phyloP scores from a whole-genome alignment of 768 basidiomycete genomes.

The Omphalotus guepiniiformis region DNA sequence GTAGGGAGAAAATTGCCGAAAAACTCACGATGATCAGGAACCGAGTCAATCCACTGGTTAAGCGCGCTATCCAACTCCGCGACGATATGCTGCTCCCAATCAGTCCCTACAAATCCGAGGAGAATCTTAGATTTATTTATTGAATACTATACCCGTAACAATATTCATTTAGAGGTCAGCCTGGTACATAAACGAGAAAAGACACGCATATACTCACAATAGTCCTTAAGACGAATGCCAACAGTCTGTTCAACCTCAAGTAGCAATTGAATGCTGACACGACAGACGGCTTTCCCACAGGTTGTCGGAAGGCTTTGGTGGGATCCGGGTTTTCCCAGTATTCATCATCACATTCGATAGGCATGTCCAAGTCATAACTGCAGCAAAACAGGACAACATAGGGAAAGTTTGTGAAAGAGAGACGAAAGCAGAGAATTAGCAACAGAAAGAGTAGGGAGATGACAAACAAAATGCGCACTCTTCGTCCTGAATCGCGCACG shows the following conservation, averaged over 20 bases:
- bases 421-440: background rate
- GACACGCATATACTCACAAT: constrained; percentile 24
- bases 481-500: constrained; percentile 54
- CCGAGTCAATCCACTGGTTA: constrained; percentile 53
- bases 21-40: constrained; percentile 37
- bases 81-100: constrained; percentile 50
- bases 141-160: constrained; percentile 75
- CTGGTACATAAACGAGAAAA: constrained; percentile 13
- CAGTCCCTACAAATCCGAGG: constrained; percentile 40
- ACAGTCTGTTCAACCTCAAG: constrained; percentile 41
- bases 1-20: constrained; percentile 8
- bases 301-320: constrained; percentile 43
- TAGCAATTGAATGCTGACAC: constrained; percentile 36
- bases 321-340: constrained; percentile 42
- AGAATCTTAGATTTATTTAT: constrained; percentile 60
- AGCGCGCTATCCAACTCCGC: constrained; percentile 57
- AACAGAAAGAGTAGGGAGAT: background rate
- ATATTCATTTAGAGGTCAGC: background rate
- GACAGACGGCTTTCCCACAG: constrained; percentile 34
- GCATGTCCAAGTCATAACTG: constrained; percentile 47
- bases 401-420: constrained; percentile 18
- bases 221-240: constrained; percentile 41
- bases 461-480: constrained; percentile 32
- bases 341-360: constrained; percentile 46
- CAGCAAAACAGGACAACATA: no score